These are phyloP conservation scores for Geranomyces variabilis DNA, from an alignment of 192 early-diverging fungal genomes.

Conservation along the genomic window DNA sequence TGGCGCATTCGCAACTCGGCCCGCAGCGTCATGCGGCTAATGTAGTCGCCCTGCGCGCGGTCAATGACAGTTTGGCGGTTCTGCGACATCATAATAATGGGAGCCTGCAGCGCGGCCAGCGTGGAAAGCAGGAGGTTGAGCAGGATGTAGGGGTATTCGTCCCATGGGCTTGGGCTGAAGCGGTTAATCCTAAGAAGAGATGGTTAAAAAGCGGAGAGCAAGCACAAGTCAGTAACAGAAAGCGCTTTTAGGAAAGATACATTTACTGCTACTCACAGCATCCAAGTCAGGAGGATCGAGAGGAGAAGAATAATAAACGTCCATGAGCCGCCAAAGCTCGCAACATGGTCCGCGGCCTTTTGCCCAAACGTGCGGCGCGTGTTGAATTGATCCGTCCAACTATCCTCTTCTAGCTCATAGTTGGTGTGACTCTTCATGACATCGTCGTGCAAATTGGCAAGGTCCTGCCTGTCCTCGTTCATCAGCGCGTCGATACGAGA, in stretches of 20 bases:
- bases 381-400: constrained; percentile 48
- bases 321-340: constrained; percentile 40
- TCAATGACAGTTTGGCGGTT: constrained; percentile 49
- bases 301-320: no score
- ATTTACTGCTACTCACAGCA: no score
- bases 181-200: constrained; percentile 17
- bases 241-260: constrained; percentile 35
- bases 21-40: constrained; percentile 42
- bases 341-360: constrained; percentile 40
- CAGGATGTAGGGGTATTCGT: constrained; percentile 51
- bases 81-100: constrained; percentile 59
- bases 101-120: constrained; percentile 50
- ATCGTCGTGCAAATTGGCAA: constrained; percentile 39
- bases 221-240: neutral
- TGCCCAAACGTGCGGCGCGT: constrained; percentile 36
- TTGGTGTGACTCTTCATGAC: constrained; percentile 47
- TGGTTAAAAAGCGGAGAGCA: constrained; percentile 2
- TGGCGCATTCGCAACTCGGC: constrained; percentile 48
- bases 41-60: constrained; percentile 39
- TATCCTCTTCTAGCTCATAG: constrained; percentile 44
- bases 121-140: constrained; percentile 49
- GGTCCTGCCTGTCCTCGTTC: constrained; percentile 36
- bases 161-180: constrained; percentile 25
- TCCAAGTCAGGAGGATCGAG: no score
- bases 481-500: constrained; percentile 41